phyloP scores from a whole-genome alignment of 2,329 filamentous ascomycete species.

The Corinectria fuckeliana region DNA sequence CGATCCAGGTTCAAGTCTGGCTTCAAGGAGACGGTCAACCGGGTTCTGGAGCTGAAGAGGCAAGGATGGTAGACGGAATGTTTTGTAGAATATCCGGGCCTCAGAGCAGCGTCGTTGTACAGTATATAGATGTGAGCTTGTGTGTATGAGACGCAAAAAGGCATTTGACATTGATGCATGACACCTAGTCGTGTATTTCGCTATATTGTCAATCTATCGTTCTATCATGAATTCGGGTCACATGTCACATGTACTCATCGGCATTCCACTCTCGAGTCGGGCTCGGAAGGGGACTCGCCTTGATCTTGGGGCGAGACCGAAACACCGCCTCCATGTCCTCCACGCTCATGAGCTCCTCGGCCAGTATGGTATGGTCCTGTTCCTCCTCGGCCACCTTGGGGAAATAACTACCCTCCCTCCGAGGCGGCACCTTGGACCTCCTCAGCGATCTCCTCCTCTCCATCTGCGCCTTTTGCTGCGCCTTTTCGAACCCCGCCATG shows the following conservation, averaged over 20 bases:
- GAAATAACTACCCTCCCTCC: conserved; percentile 55
- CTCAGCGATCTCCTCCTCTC: conserved; percentile 60
- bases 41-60: conserved; percentile 73
- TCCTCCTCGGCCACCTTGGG: conserved; percentile 55
- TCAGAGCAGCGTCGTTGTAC: conserved; percentile 33
- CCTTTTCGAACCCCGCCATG: conserved; percentile 68
- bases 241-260: conserved; percentile 35
- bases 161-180: neutral
- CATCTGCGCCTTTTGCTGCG: conserved; percentile 65
- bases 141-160: conserved; percentile 26
- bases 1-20: conserved; percentile 70
- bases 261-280: conserved; percentile 49
- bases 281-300: conserved; percentile 71
- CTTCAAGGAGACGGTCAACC: conserved; percentile 67
- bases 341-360: conserved; percentile 72
- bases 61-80: conserved; percentile 73
- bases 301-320: conserved; percentile 81
- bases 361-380: conserved; percentile 55
- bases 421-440: conserved; percentile 49
- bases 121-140: conserved; percentile 36
- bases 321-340: conserved; percentile 87
- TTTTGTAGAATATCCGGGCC: conserved; percentile 28
- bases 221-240: conserved; percentile 27
- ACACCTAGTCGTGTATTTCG: neutral
- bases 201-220: conserved; percentile 9